Evolutionary conservation across 306 rosid species (phyloP).

Genomic region (Urtica urens): DNA sequence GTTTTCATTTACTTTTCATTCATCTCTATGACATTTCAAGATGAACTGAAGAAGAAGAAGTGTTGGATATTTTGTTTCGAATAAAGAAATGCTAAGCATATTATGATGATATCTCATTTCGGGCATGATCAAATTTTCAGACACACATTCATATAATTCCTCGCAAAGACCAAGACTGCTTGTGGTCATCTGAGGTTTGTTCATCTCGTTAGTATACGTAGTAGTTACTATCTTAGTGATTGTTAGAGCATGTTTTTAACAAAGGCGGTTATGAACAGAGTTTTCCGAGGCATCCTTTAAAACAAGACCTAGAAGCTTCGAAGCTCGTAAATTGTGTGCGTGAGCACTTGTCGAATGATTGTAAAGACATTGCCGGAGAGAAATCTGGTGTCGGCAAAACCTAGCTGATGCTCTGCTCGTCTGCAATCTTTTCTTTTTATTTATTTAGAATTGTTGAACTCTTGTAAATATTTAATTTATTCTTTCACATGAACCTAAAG

Average conservation of each 20-base stretch:
- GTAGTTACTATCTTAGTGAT: too few species aligned
- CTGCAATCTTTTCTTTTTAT: slow-evolving; percentile 12
- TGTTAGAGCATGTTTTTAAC: too few species aligned
- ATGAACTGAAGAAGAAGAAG: neutral
- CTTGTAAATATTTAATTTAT: neutral
- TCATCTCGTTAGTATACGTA: too few species aligned
- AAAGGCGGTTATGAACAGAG: too few species aligned
- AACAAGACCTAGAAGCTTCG: slow-evolving; percentile 49
- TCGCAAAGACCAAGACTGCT: slow-evolving; percentile 64
- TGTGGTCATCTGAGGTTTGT: slow-evolving; percentile 91
- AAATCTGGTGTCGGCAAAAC: slow-evolving; percentile 38
- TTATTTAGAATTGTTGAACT: slow-evolving; percentile 9
- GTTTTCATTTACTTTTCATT: neutral
- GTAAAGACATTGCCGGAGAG: slow-evolving; percentile 26
- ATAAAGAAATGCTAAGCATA: neutral
- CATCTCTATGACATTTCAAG: neutral
- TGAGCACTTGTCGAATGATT: slow-evolving; percentile 38
- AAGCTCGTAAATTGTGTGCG: slow-evolving; percentile 52
- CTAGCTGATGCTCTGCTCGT: slow-evolving; percentile 23
- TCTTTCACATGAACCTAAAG: slow-evolving; percentile 8
- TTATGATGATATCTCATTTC: slow-evolving; percentile 20
- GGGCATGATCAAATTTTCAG: slow-evolving; percentile 41
- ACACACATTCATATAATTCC: slow-evolving; percentile 95
- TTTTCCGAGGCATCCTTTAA: slow-evolving; percentile 54
- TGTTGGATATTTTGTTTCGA: neutral